Percentiles rank a stretch among this genome's conserved stretches.
These are phyloP conservation scores for Tetradesmus lagerheimii DNA, from an alignment of 139 green algal genomes.

Conservation along the genomic window DNA sequence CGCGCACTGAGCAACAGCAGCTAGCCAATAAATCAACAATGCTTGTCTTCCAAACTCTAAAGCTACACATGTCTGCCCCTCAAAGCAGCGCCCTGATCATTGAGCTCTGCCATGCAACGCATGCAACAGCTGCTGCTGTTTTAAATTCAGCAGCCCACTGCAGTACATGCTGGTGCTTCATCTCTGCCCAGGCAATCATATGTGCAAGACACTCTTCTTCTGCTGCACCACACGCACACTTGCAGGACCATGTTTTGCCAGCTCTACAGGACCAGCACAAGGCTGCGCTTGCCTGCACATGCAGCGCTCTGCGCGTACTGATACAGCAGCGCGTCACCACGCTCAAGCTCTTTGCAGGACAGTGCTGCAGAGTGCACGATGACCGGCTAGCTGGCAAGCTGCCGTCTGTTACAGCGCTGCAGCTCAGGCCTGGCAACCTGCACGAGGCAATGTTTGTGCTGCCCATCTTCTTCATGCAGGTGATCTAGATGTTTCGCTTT, in stretches of 20 bases:
- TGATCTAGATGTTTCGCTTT: neutral
- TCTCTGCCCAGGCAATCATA: too few relatives aligned
- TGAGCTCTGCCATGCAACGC: too few relatives aligned
- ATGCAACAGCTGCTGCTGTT: too few relatives aligned
- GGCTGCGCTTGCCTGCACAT: slow-evolving; percentile 22
- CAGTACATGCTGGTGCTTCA: too few relatives aligned
- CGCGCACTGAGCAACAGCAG: too few relatives aligned
- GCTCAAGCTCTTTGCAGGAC: neutral
- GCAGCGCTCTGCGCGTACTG: neutral
- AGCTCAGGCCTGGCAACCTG: slow-evolving; percentile 40
- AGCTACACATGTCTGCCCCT: too few relatives aligned
- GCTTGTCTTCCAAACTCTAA: too few relatives aligned
- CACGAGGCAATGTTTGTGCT: slow-evolving; percentile 49
- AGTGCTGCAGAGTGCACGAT: slow-evolving; percentile 8
- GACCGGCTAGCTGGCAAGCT: neutral
- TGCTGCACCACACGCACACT: neutral
- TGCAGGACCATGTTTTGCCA: slow-evolving; percentile 42
- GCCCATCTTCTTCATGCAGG: slow-evolving; percentile 43
- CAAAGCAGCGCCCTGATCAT: too few relatives aligned
- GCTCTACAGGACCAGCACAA: slow-evolving; percentile 21
- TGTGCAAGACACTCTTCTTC: too few relatives aligned
- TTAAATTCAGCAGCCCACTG: too few relatives aligned
- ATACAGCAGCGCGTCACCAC: slow-evolving; percentile 11
- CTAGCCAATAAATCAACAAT: too few relatives aligned
- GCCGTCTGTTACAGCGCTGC: neutral